Evolutionary conservation across 257 asterid genomes (phyloP).

Genomic region (Prunella vulgaris): DNA sequence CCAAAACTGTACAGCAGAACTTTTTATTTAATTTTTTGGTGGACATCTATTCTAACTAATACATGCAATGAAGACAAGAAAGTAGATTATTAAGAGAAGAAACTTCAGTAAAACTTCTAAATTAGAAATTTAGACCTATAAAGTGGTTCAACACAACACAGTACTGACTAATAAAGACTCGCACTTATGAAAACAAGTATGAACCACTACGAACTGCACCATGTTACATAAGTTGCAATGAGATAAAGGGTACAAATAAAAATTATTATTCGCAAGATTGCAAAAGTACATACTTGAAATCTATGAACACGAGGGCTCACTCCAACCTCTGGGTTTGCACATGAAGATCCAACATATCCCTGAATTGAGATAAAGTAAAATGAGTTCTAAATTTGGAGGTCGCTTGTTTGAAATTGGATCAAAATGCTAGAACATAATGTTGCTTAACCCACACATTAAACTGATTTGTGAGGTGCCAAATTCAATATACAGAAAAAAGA

Average conservation of each 20-base stretch:
- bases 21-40: no score
- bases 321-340: conserved; percentile 53
- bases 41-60: background rate
- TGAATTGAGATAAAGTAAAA: conserved; percentile 31
- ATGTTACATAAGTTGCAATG: conserved; percentile 4
- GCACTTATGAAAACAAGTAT: conserved; percentile 20
- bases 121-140: background rate
- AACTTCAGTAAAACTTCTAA: background rate
- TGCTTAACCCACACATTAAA: background rate
- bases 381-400: conserved; percentile 6
- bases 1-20: background rate
- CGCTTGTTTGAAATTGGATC: conserved; percentile 4
- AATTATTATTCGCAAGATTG: conserved; percentile 9
- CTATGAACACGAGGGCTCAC: conserved; percentile 67
- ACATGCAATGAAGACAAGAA: background rate
- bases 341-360: conserved; percentile 64
- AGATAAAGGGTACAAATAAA: background rate
- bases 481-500: background rate
- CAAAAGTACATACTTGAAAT: conserved; percentile 54
- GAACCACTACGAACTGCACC: background rate
- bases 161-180: background rate
- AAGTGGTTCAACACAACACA: background rate
- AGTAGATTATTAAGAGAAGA: background rate
- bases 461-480: background rate
- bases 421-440: conserved; percentile 8